Base-by-base conservation (phyloP, 345 rosid species). In the Aethionema arabicum region DNA sequence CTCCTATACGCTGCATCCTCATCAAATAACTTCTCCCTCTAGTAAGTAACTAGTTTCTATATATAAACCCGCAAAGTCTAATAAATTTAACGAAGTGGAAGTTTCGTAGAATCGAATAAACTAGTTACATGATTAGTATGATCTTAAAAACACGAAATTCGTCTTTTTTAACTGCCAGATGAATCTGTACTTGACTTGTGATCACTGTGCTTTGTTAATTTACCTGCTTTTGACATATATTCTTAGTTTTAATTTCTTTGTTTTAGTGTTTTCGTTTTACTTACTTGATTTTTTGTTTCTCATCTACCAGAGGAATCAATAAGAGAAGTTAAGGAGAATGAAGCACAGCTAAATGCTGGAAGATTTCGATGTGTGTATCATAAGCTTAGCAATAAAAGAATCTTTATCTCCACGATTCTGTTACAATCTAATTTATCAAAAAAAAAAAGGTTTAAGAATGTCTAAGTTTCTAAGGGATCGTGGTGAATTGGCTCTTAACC, bases 1-100 rank as follows among this genome's bases (percentile, higher is more conserved):
- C 85, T 32, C 96, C 93, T 1, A 75, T 67, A 16, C 80, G 88
- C 65, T 88, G 93, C 82, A 80, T 85, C 73, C 96, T 85, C 67
- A 82, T 82, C 49, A 63, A 76, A 32, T 85, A 78, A 83, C 35
- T 40, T 9, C 33, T 50, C 39, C 43, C 31, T 45, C 47, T 40
- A 0, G 4, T 40, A 8, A 8, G 44, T 40, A 40, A 40, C n/a
- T 40, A 8, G 44, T 40, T 3, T 40, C 11, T n/a, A 9, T 9
- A 40, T 21, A 4, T 32, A 1, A 39, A 39, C 30, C 43, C 4
- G n/a, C 15, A 30, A 41, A 39, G 33, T 33, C 44, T 21, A 38
- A 21, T 1, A 55, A 32, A 37, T 46, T 14, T 66, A 10, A 39
- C 27, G 5, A 14, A 47, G 11, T 48, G 59, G 45, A 67, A 35